A percentile compares a stretch with the other conserved stretches of the same genome.
Evolutionary conservation across 2,329 filamentous ascomycete genomes (phyloP).

Genomic region (Phaeosphaeriaceae sp.): DNA sequence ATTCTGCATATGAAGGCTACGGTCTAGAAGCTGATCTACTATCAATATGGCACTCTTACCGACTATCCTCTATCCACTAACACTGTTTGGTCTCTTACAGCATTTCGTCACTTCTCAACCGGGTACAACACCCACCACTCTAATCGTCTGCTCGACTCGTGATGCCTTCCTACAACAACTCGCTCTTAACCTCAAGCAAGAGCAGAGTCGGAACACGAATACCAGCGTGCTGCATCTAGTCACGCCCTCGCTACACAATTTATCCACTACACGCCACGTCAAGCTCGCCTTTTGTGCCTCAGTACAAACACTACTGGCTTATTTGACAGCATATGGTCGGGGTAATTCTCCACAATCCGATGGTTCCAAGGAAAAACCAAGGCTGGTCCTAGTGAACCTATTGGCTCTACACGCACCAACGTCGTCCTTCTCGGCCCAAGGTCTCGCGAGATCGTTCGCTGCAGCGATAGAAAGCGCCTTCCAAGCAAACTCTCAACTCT

Average conservation of each 20-base stretch:
- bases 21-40: constrained; percentile 3
- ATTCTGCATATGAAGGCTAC: constrained; percentile 13
- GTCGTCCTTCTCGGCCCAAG: constrained; percentile 78
- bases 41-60: constrained; percentile 32
- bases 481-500: constrained; percentile 40
- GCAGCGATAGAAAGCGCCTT: constrained; percentile 66
- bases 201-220: constrained; percentile 7
- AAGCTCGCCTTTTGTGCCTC: constrained; percentile 76
- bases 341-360: constrained; percentile 11
- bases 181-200: constrained; percentile 53
- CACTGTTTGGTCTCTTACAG: constrained; percentile 63
- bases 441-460: constrained; percentile 68
- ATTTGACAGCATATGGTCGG: constrained; percentile 61
- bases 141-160: constrained; percentile 74
- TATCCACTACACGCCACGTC: constrained; percentile 72
- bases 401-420: constrained; percentile 70
- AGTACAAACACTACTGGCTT: constrained; percentile 77
- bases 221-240: constrained; percentile 54
- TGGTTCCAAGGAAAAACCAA: constrained; percentile 15
- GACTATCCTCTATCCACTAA: constrained; percentile 47
- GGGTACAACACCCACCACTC: constrained; percentile 63
- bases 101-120: constrained; percentile 62
- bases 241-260: constrained; percentile 69
- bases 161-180: constrained; percentile 69
- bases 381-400: constrained; percentile 69